Evolutionary conservation across 192 early-diverging fungal genomes (phyloP), one percentile per base, ranked within the genome.

Genomic region (Coemansia brasiliensis): DNA sequence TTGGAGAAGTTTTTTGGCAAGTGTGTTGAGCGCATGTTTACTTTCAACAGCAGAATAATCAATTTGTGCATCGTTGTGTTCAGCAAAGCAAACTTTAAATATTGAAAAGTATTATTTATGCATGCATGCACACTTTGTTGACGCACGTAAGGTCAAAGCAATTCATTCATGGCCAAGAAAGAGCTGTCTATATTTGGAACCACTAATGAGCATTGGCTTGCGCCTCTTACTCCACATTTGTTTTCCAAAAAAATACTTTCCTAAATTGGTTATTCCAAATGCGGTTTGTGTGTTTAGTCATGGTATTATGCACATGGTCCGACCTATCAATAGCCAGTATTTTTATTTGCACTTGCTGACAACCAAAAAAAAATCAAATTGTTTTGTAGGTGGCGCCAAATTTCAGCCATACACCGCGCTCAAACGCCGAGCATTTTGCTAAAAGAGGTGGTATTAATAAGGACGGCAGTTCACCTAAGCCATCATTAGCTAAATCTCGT

Each of bases 321-420:
- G 41, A 35, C 32, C 32, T 5, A 35, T 35, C 32, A 35, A 35
- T 35, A 35, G 32, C 10, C 38, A 1, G 41, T 43, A 20, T 43
- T 16, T 16, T 43, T 39, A 7, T 39, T 39, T 20, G 41, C 20
- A 20, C 6, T 35, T 35, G 32, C 32, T 35, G 6, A 35, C 32
- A 35, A 35, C 32, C 32, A 35, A n/a, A n/a, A n/a, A n/a, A n/a
- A n/a, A 4, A 17, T 43, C 9, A 41, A 17, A 17, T 32, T 17
- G 46, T 20, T 32, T 17, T 53, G 24, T 70, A 70, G 67, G 61
- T 63, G 67, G 67, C 67, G 67, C 43, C 63, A 38, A 51, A 38
- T 20, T 22, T 24, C n/a, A 52, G 25, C 58, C 24, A 20, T 26
- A 63, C 35, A 27, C 37, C 27, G 16, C 26, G 27, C 35, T 20